Evolutionary conservation across 202 grass and related monocot species (phyloP).

Genomic region (Digitaria exilis): DNA sequence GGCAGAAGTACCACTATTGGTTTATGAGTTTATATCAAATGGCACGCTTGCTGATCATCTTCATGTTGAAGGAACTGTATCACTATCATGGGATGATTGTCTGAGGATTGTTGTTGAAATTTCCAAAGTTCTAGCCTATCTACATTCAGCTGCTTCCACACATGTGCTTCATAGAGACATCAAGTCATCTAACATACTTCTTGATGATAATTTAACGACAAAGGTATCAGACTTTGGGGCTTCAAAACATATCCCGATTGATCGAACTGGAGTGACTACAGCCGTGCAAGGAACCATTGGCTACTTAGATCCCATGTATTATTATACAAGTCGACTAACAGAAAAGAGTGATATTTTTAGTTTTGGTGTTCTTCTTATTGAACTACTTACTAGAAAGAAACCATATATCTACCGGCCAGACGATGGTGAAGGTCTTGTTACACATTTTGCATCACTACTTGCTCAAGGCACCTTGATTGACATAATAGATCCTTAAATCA

Average conservation of each 20-base stretch:
- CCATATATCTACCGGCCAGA: not conserved
- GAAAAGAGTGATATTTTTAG: not conserved
- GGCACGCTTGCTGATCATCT: not conserved
- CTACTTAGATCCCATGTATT: not conserved
- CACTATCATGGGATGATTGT: conserved; percentile 46
- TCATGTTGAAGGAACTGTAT: not conserved
- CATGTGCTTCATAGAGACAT: conserved; percentile 53
- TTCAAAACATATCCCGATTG: conserved; percentile 34
- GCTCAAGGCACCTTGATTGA: not conserved
- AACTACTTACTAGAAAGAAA: not conserved
- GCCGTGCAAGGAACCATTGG: not conserved
- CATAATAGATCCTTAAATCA: conserved; percentile 43
- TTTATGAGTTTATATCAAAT: conserved; percentile 47
- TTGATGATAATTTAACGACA: conserved; percentile 28
- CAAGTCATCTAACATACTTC: conserved; percentile 39
- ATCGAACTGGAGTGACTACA: not conserved
- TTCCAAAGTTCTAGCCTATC: too few relatives aligned
- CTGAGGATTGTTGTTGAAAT: too few relatives aligned
- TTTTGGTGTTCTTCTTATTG: not conserved
- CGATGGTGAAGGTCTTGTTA: conserved; percentile 5
- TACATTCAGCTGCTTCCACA: too few relatives aligned
- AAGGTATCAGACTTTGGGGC: conserved; percentile 47
- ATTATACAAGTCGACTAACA: not conserved
- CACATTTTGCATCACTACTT: conserved; percentile 14
- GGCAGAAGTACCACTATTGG: conserved; percentile 45